phyloP scores from a whole-genome alignment of 2,329 filamentous ascomycete species.

The Alternaria novae-zelandiae region DNA sequence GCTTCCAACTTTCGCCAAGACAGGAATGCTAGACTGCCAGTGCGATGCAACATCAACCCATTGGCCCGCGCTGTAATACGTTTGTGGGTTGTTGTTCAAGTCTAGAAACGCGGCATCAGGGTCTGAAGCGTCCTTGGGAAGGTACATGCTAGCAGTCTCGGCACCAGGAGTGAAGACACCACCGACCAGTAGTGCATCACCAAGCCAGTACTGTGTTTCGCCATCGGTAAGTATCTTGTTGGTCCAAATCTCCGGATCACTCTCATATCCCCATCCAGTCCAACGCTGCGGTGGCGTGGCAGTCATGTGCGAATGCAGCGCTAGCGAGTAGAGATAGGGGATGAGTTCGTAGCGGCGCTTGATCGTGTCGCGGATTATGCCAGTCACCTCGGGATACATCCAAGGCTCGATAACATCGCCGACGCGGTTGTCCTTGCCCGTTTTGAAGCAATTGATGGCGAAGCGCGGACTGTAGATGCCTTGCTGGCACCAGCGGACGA shows the following conservation, averaged over 20 bases:
- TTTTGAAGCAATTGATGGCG: conserved; percentile 82
- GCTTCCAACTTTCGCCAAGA: conserved; percentile 62
- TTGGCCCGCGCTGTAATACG: conserved; percentile 61
- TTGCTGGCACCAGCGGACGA: conserved; percentile 76
- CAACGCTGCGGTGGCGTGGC: conserved; percentile 72
- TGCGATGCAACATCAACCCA: conserved; percentile 60
- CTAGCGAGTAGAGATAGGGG: conserved; percentile 72
- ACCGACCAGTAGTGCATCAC: conserved; percentile 68
- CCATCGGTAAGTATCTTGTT: conserved; percentile 64
- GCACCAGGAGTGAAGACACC: conserved; percentile 70
- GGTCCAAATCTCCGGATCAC: conserved; percentile 69
- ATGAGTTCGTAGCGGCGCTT: conserved; percentile 74
- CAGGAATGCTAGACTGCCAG: conserved; percentile 62
- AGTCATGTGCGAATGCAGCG: conserved; percentile 65
- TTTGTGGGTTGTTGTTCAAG: conserved; percentile 66
- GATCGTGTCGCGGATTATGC: conserved; percentile 68
- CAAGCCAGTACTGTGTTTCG: conserved; percentile 77
- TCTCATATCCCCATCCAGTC: conserved; percentile 76
- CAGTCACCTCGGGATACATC: conserved; percentile 74
- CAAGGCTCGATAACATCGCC: conserved; percentile 79
- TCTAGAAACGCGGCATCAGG: conserved; percentile 66
- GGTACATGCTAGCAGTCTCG: conserved; percentile 64
- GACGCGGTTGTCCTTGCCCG: conserved; percentile 68
- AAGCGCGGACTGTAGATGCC: conserved; percentile 74
- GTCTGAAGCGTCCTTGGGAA: conserved; percentile 57